Evolutionary conservation across 1,284 basidiomycete genomes (phyloP).

Genomic region (Cerioporus squamosus): DNA sequence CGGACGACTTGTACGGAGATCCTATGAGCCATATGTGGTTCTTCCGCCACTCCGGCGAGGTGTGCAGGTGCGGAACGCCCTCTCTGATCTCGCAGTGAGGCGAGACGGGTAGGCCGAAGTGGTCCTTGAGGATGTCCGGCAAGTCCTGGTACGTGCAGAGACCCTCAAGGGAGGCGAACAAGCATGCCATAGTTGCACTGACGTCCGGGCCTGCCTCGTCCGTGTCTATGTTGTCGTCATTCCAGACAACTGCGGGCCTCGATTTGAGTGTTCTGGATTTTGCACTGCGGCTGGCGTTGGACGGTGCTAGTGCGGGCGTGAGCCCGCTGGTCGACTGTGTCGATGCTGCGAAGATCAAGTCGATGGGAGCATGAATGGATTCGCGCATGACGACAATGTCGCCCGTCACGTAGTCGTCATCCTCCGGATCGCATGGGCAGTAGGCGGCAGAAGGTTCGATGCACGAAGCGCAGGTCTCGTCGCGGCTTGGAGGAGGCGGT

Average conservation of each 20-base stretch:
- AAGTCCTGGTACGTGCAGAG: neutral
- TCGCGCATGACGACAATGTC: neutral
- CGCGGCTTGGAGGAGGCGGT: no score
- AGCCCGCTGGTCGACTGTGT: no score
- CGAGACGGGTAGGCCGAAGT: conserved; percentile 1
- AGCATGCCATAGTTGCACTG: neutral
- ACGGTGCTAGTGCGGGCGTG: no score
- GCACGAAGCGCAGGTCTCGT: no score
- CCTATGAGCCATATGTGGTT: conserved; percentile 2
- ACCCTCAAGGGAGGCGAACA: neutral
- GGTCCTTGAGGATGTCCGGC: neutral
- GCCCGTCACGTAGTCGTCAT: neutral
- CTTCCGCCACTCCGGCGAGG: conserved; percentile 2
- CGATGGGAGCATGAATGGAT: neutral
- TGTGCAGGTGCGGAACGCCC: conserved; percentile 1
- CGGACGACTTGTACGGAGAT: no score
- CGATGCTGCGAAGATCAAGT: neutral
- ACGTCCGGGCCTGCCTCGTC: neutral
- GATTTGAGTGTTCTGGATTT: no score
- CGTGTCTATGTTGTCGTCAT: neutral
- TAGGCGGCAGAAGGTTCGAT: no score
- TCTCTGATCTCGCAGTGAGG: conserved; percentile 2
- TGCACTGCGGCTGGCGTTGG: no score
- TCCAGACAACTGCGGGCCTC: neutral
- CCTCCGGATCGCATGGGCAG: no score